These are phyloP conservation scores for Colletotrichum phormii DNA, from an alignment of 2,329 filamentous ascomycete species.

Conservation along the genomic window DNA sequence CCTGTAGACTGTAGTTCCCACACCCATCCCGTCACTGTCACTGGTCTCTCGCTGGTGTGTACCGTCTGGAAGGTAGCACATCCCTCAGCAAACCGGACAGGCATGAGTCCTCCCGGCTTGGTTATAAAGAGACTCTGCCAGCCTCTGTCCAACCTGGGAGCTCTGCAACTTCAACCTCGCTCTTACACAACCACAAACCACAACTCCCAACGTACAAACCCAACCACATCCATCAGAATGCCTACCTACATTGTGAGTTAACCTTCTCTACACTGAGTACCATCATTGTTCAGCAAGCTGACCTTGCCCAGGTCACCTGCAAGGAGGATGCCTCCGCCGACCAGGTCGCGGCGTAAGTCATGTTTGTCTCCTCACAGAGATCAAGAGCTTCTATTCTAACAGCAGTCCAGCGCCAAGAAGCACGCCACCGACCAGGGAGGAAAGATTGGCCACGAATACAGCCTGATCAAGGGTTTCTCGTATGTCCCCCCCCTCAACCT, in stretches of 20 bases:
- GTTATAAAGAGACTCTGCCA: slow-evolving; percentile 31
- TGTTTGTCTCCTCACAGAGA: background rate
- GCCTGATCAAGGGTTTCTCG: slow-evolving; percentile 92
- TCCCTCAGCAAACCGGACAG: slow-evolving; percentile 18
- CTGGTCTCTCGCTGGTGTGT: background rate
- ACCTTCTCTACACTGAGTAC: background rate
- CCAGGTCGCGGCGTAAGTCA: slow-evolving; percentile 74
- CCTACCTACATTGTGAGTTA: slow-evolving; percentile 66
- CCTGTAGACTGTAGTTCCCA: slow-evolving; percentile 23
- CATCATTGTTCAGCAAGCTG: slow-evolving; percentile 18
- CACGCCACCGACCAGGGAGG: slow-evolving; percentile 81
- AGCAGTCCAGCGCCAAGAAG: slow-evolving; percentile 77
- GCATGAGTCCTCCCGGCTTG: slow-evolving; percentile 13
- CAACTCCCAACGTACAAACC: background rate
- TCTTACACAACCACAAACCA: background rate
- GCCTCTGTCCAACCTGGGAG: background rate
- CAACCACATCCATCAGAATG: slow-evolving; percentile 52
- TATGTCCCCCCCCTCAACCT: slow-evolving; percentile 53
- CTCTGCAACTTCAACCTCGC: background rate
- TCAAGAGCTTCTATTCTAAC: background rate
- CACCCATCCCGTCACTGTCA: slow-evolving; percentile 8
- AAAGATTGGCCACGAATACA: slow-evolving; percentile 86
- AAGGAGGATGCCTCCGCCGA: slow-evolving; percentile 76
- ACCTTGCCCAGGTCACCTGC: slow-evolving; percentile 75
- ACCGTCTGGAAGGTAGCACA: background rate